A percentile compares a stretch with the other conserved stretches of the same genome.
phyloP scores from a whole-genome alignment of 768 basidiomycete species.

The Boletus eberwhitei region DNA sequence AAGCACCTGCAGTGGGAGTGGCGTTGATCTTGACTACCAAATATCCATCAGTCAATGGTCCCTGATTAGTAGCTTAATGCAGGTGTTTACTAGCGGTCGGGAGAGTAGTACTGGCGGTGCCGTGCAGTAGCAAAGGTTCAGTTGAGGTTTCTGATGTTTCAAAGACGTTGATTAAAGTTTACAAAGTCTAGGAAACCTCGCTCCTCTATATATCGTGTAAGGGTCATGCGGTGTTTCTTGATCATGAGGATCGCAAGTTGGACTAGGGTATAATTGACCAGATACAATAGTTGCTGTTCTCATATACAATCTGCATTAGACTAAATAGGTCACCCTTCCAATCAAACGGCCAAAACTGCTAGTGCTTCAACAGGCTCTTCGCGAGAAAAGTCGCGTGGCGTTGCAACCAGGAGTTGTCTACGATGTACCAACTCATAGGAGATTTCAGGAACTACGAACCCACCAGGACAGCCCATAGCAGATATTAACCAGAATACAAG shows the following conservation, averaged over 20 bases:
- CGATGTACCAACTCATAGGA: constrained; percentile 16
- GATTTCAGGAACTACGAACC: constrained; percentile 29
- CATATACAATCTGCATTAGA: not conserved
- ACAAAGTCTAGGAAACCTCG: not conserved
- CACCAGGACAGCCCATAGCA: constrained; percentile 40
- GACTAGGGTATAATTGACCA: not conserved
- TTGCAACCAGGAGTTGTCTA: constrained; percentile 26
- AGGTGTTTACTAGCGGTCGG: not conserved
- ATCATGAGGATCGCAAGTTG: not conserved
- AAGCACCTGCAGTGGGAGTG: not conserved
- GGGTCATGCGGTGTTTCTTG: not conserved
- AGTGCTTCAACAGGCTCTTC: constrained; percentile 20
- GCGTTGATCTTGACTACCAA: not conserved
- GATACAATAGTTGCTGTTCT: not conserved
- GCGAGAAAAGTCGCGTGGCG: constrained; percentile 24
- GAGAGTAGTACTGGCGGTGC: not conserved
- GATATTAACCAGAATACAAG: constrained; percentile 56
- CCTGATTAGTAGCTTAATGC: too few species aligned
- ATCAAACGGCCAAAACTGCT: constrained; percentile 15
- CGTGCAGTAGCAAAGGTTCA: not conserved
- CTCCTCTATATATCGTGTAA: not conserved
- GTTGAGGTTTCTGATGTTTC: not conserved
- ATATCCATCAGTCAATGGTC: not conserved
- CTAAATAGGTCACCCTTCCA: not conserved
- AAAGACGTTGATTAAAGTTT: not conserved